phyloP scores from a whole-genome alignment of 2,329 filamentous ascomycete genomes.

The Aspergillus sp. region DNA sequence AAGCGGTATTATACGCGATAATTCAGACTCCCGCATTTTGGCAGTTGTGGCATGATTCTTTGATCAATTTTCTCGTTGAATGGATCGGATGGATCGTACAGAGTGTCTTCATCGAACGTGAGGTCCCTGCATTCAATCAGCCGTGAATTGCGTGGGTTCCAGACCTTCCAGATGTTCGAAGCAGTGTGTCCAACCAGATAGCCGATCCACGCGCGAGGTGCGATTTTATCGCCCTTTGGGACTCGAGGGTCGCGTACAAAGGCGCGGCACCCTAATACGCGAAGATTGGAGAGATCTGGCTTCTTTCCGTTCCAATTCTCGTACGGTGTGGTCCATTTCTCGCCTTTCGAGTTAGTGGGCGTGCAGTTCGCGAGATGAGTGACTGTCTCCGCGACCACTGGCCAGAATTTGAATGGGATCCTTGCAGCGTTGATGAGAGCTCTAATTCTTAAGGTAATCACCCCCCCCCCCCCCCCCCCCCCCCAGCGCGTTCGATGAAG shows the following conservation, averaged over 20 bases:
- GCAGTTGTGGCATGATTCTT: no score
- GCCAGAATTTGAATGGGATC: neutral
- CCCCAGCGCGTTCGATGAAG: neutral
- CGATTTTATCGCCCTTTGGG: neutral
- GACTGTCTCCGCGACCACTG: neutral
- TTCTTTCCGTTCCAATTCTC: neutral
- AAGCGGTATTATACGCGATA: no score
- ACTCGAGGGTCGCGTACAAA: neutral
- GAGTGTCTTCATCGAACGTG: neutral
- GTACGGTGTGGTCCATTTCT: neutral
- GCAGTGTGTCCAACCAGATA: neutral
- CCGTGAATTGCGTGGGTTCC: neutral
- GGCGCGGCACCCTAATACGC: neutral
- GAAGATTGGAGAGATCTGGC: neutral
- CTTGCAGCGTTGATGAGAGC: neutral
- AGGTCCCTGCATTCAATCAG: neutral
- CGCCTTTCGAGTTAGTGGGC: neutral
- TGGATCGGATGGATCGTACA: neutral
- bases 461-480: no score
- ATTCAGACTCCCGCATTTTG: no score
- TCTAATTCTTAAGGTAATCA: no score
- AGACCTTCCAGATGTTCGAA: neutral
- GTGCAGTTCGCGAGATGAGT: neutral
- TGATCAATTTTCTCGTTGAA: neutral
- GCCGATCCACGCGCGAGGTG: neutral